phyloP scores from a whole-genome alignment of 78 protist genomes.

The Dictyostelium firmibasis region DNA sequence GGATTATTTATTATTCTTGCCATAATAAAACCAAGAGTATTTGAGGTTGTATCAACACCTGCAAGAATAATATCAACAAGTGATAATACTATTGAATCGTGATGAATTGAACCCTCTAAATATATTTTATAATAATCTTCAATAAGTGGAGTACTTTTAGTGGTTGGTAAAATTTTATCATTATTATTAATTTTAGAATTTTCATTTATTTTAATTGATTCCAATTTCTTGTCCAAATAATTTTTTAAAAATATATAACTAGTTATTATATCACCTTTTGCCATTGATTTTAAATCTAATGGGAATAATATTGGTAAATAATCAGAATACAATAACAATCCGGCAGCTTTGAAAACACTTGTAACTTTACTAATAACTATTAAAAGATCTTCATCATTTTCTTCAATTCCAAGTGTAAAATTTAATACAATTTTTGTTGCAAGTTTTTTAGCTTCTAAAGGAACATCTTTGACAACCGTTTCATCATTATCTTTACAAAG shows the following conservation, averaged over 20 bases:
- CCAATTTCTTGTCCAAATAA: not conserved
- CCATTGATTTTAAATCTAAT: not conserved
- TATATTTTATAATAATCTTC: not conserved
- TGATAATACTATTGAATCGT: not conserved
- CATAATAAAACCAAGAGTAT: not conserved
- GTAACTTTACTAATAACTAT: not conserved
- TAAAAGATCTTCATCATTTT: not conserved
- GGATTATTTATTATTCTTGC: not conserved
- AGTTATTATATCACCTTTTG: not conserved
- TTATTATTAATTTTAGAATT: not conserved
- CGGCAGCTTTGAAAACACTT: not conserved
- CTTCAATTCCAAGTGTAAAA: not conserved
- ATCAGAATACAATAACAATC: not conserved
- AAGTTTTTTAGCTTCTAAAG: not conserved
- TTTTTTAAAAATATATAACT: not conserved
- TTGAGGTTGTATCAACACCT: not conserved
- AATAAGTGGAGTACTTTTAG: not conserved
- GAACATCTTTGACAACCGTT: not conserved
- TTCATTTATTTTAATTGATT: not conserved
- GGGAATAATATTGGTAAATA: not conserved
- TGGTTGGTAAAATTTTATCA: not conserved
- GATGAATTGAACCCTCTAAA: not conserved
- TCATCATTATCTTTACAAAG: not conserved
- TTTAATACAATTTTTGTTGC: not conserved
- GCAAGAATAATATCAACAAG: not conserved